Conservation (phyloP, 371 early-diverging fungal species). For the Cokeromyces recurvatus region DNA sequence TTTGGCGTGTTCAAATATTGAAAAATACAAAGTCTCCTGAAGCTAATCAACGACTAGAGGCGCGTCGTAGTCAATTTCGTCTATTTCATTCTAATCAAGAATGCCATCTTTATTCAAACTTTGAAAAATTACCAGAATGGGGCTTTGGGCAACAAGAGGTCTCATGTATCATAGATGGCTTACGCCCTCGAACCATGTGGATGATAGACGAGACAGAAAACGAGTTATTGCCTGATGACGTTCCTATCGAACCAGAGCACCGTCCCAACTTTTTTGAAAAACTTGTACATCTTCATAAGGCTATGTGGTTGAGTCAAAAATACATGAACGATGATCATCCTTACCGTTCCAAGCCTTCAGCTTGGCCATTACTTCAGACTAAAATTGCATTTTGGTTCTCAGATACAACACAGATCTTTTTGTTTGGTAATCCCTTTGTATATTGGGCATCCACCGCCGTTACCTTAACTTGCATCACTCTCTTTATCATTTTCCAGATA, state of each 20-base stretch:
- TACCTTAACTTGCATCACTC: slow-evolving; percentile 54
- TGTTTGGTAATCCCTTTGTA: slow-evolving; percentile 95
- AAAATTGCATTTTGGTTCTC: slow-evolving; percentile 92
- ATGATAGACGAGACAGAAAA: slow-evolving; percentile 51
- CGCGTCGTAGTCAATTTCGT: slow-evolving; percentile 65
- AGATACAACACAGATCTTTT: slow-evolving; percentile 71
- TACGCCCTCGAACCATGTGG: slow-evolving; percentile 64
- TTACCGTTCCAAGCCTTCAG: slow-evolving; percentile 74
- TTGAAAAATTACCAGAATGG: slow-evolving; percentile 92
- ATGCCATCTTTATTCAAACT: slow-evolving; percentile 78
- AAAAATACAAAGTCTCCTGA: slow-evolving; percentile 44
- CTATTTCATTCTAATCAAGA: slow-evolving; percentile 68
- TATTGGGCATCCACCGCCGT: slow-evolving; percentile 82
- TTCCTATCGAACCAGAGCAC: slow-evolving; percentile 39
- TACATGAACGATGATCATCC: slow-evolving; percentile 84
- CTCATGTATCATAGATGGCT: slow-evolving; percentile 69
- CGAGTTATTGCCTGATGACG: slow-evolving; percentile 32
- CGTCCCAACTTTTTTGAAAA: slow-evolving; percentile 69
- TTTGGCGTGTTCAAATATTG: slow-evolving; percentile 68
- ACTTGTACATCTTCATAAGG: slow-evolving; percentile 73
- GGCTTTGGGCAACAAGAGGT: slow-evolving; percentile 96
- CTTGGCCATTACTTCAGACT: slow-evolving; percentile 83
- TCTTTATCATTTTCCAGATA: slow-evolving; percentile 60
- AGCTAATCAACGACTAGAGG: slow-evolving; percentile 48
- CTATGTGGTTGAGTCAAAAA: slow-evolving; percentile 82